phyloP scores from a whole-genome alignment of 352 stramenopile species.

The Elongisporangium prolatum region DNA sequence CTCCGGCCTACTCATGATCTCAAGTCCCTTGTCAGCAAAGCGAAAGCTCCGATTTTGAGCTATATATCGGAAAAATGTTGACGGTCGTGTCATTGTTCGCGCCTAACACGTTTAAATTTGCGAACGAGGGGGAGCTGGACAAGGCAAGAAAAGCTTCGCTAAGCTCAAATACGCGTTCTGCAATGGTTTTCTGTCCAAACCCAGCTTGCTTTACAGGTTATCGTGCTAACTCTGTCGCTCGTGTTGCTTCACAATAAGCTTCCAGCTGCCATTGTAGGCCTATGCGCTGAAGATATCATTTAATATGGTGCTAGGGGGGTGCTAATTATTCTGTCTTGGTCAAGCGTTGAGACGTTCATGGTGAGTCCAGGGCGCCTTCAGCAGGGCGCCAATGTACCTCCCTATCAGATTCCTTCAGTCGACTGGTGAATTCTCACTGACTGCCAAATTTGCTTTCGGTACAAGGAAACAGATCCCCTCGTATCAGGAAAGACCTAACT shows the following conservation, averaged over 20 bases:
- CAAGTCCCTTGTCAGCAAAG: constrained; percentile 42
- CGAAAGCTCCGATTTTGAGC: constrained; percentile 38
- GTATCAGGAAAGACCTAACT: constrained; percentile 10
- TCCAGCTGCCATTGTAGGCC: constrained; percentile 44
- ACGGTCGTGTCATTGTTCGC: constrained; percentile 46
- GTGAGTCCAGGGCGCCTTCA: constrained; percentile 17
- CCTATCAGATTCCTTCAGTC: not conserved
- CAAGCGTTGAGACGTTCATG: constrained; percentile 15
- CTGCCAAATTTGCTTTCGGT: constrained; percentile 11
- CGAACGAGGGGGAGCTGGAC: constrained; percentile 31
- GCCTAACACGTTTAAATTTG: constrained; percentile 37
- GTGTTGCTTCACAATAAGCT: constrained; percentile 37
- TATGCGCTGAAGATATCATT: constrained; percentile 74
- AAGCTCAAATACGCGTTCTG: constrained; percentile 26
- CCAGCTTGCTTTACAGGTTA: constrained; percentile 74
- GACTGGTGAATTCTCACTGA: constrained; percentile 10
- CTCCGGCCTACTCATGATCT: constrained; percentile 49
- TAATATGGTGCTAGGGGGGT: constrained; percentile 67
- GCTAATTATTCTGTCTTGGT: constrained; percentile 36
- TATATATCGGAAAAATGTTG: constrained; percentile 46
- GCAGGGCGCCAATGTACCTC: constrained; percentile 15
- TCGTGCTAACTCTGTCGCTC: constrained; percentile 62
- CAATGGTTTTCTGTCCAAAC: constrained; percentile 53
- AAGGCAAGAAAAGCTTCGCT: constrained; percentile 37
- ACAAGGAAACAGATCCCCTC: constrained; percentile 6